Base-by-base conservation (phyloP, 148 eudicot genomes). In the Dianthus caryophyllus region DNA sequence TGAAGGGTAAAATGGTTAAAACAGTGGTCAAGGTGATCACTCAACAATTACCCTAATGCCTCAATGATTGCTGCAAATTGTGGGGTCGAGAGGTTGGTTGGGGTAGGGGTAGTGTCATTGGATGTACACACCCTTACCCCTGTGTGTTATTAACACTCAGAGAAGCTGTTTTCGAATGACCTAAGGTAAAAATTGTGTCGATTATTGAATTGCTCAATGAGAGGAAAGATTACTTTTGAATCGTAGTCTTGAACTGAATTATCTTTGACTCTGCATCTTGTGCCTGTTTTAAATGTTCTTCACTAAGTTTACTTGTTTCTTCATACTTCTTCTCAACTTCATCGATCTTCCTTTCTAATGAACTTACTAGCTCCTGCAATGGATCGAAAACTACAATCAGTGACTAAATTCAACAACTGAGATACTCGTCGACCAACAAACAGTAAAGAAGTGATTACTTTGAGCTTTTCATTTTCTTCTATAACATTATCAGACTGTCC, bases 251-350 rank as follows among this genome's bases (percentile, higher is more conserved):
- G 74, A 93, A 68, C 81, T 84, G 83, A 70, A 86, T 83, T 71
- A 90, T 77, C 79, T 83, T 80, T 55, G 89, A 61, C 77, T 93
- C 96, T 71, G 96, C 95, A 24, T 93, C 89, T 68, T 71, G 67
- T 26, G 90, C 87, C 73, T 87, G 89, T 78, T 84, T 85, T 73
- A 87, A 79, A 68, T 83, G 70, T 73, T 89, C 97, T 77, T 88
- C 93, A 70, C 89, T 85, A 49, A 84, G 75, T 67, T 74, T 84
- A 73, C 79, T 83, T 33, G 64, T 60, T 60, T 60, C 64, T 47
- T 60, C 61, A 57, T 57, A 57, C 16, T 57, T 57, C 61, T 57
- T 57, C 61, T 57, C 61, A 57, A 80, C 75, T 77, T 87, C 93
- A 78, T 81, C 26, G 22, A 60, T 38, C 64, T 60, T 60, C 64